phyloP scores from a whole-genome alignment of 495 filamentous ascomycete genomes.

The Lindgomyces ingoldianus region DNA sequence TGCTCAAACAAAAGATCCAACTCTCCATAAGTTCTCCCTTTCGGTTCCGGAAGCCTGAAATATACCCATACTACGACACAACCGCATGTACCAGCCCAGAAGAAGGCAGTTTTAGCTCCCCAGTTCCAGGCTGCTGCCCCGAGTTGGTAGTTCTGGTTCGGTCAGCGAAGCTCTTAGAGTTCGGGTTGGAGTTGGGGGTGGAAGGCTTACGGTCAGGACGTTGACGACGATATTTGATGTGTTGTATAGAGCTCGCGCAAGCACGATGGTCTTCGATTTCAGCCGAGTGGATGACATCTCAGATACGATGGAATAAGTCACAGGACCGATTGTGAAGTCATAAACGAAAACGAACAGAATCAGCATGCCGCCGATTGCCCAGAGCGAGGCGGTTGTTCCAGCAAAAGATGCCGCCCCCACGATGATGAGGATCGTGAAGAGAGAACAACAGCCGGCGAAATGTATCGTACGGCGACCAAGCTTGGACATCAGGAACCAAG shows the following conservation, averaged over 20 bases:
- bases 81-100: conserved; percentile 27
- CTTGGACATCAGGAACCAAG: conserved; percentile 25
- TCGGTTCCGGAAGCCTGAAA: conserved; percentile 81
- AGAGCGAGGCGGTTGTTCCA: conserved; percentile 5
- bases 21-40: conserved; percentile 80
- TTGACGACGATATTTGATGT: conserved; percentile 26
- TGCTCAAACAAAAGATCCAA: conserved; percentile 70
- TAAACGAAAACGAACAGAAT: conserved; percentile 32
- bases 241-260: conserved; percentile 27
- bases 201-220: conserved; percentile 21
- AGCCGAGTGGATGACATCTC: conserved; percentile 30
- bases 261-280: conserved; percentile 32
- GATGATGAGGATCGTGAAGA: conserved; percentile 25
- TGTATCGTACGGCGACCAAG: conserved; percentile 31
- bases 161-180: neutral
- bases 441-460: conserved; percentile 17
- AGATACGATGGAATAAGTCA: conserved; percentile 27
- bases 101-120: conserved; percentile 30
- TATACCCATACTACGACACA: conserved; percentile 63
- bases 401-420: conserved; percentile 21
- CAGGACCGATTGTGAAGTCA: conserved; percentile 32
- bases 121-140: conserved; percentile 19
- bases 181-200: neutral
- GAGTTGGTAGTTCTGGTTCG: conserved; percentile 23
- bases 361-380: conserved; percentile 28